Conservation (phyloP, 1,139 yeast species). For the Pneumocystis canis region DNA sequence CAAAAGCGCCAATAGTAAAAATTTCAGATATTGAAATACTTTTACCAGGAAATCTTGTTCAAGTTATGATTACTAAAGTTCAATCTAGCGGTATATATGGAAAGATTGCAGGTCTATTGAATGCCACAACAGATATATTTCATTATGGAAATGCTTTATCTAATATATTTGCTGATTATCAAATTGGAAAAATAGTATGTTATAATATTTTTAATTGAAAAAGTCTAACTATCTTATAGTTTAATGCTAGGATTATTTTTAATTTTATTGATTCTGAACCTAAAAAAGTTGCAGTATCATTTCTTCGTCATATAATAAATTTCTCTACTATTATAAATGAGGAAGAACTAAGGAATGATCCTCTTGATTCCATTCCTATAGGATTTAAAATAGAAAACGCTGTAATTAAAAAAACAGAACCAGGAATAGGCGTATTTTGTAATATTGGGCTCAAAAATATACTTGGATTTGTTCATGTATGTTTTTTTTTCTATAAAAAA, state of each 20-base stretch:
- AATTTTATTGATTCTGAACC: conserved; percentile 32
- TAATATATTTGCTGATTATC: conserved; percentile 33
- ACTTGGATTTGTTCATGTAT: conserved; percentile 47
- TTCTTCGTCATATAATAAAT: conserved; percentile 40
- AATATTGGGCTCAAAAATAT: conserved; percentile 37
- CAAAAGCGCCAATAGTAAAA: neutral
- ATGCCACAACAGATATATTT: conserved; percentile 54
- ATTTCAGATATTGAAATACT: conserved; percentile 47
- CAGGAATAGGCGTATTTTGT: conserved; percentile 26
- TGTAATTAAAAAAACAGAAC: conserved; percentile 42
- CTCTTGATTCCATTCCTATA: conserved; percentile 57
- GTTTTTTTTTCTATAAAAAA: neutral
- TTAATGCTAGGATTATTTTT: conserved; percentile 55
- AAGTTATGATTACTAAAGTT: conserved; percentile 52
- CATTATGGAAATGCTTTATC: conserved; percentile 36
- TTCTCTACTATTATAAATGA: conserved; percentile 15
- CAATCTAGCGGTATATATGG: conserved; percentile 36
- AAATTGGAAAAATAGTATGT: conserved; percentile 53
- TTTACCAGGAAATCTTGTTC: conserved; percentile 71
- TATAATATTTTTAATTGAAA: conserved; percentile 25
- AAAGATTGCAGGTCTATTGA: conserved; percentile 59
- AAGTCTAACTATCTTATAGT: neutral
- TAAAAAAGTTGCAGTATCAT: conserved; percentile 50
- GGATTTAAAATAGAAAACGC: conserved; percentile 55
- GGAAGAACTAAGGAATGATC: conserved; percentile 22